Evolutionary conservation across 179 eudicot species (phyloP).

Genomic region (Monotropa hypopitys): DNA sequence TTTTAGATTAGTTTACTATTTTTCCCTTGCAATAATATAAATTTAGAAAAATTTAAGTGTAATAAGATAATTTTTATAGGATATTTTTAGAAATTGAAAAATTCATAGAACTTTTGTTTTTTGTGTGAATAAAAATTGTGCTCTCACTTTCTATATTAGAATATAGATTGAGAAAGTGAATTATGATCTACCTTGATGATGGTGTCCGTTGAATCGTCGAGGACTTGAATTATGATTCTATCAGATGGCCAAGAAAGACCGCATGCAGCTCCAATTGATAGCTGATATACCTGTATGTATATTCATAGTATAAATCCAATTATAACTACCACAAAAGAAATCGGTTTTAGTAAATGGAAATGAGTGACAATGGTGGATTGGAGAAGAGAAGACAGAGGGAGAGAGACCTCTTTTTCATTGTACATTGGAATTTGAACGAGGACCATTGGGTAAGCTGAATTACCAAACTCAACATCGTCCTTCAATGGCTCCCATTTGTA

Average conservation of each 20-base stretch:
- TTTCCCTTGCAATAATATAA: too few species aligned
- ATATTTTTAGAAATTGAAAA: too few species aligned
- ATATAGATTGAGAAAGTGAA: too few species aligned
- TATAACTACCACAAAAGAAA: not conserved
- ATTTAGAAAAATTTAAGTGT: too few species aligned
- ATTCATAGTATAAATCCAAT: not conserved
- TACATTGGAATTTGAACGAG: slow-evolving; percentile 31
- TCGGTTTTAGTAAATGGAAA: not conserved
- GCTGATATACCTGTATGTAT: slow-evolving; percentile 25
- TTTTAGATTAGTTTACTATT: too few species aligned
- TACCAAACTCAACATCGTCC: slow-evolving; percentile 24
- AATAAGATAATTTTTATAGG: too few species aligned
- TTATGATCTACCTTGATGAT: slow-evolving; percentile 24
- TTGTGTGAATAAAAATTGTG: not conserved
- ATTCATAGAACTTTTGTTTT: too few species aligned
- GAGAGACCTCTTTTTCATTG: slow-evolving; percentile 29
- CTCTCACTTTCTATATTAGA: too few species aligned
- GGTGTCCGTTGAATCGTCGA: slow-evolving; percentile 34
- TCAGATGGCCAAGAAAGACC: slow-evolving; percentile 38
- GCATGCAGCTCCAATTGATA: slow-evolving; percentile 39
- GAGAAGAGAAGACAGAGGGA: not conserved
- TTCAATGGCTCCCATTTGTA: slow-evolving; percentile 24
- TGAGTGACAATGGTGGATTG: not conserved
- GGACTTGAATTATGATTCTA: slow-evolving; percentile 30
- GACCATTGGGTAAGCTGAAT: slow-evolving; percentile 27